Evolutionary conservation across 2,329 filamentous ascomycete genomes (phyloP), one percentile per base, ranked within the genome.

Genomic region (Colletotrichum acutatum): DNA sequence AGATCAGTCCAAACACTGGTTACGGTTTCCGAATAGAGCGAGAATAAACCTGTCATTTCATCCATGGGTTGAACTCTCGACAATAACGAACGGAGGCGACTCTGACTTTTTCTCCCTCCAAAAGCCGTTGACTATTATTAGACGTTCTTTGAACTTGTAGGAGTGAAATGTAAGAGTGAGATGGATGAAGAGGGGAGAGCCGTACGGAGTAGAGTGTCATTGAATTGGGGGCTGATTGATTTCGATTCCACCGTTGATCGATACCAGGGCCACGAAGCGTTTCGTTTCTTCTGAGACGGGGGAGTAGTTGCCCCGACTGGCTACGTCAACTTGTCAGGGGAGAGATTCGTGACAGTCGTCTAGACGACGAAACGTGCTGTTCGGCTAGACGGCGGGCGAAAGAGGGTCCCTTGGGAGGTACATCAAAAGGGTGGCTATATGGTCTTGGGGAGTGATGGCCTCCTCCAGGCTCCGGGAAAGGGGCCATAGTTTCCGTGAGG

Each of bases 281-380:
- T 71, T 73, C 49, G 66, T 73, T 73, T 73, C 66, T 30, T 37
- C 30, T 60, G 19, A 16, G n/a, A 32, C 28, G 28, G 28, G n/a
- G 14, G 30, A 30, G 60, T 30, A 61, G 22, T 46, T 61, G 19
- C 19, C 60, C 28, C 24, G 60, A 72, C n/a, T 60, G 22, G 52
- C 28, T 14, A 30, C 11, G 32, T 32, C 53, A 34, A 34, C 32
- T 12, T 34, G 32, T 34, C 32, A 30, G 28, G n/a, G 22, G 16
- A 22, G 37, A 14, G 16, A 42, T 19, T 42, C 37, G 16, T 42
- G 16, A 42, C 37, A 42, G 37, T 42, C 24, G 26, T 32, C 53
- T 24, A 22, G 42, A 65, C 32, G 53, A n/a, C 32, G 59, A 70
- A 72, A 61, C 66, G 64, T 54, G 12, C 14, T 22, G 19, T 26